These are phyloP conservation scores for Penicillium olsonii DNA, from an alignment of 2,329 filamentous ascomycete species.

Conservation along the genomic window DNA sequence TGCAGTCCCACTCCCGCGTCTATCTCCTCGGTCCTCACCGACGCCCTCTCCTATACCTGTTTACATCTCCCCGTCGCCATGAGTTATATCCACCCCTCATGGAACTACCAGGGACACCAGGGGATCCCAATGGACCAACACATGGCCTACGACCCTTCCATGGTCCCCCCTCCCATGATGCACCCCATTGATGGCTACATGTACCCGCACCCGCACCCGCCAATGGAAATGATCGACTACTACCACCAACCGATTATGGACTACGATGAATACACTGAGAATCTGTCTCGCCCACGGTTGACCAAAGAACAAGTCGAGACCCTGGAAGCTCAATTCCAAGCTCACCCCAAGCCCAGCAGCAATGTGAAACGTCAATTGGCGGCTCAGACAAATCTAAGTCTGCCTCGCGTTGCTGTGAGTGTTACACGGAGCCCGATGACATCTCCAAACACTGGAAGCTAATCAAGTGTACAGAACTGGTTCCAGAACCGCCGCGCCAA, in stretches of 20 bases:
- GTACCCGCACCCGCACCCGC: constrained; percentile 37
- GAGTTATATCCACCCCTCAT: constrained; percentile 44
- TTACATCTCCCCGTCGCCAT: constrained; percentile 25
- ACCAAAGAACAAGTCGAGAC: constrained; percentile 55
- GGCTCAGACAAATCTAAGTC: constrained; percentile 49
- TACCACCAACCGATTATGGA: constrained; percentile 45
- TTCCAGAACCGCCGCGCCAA: constrained; percentile 56
- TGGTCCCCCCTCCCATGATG: constrained; percentile 41
- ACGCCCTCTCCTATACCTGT: constrained; percentile 8
- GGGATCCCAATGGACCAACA: constrained; percentile 41
- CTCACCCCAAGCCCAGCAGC: constrained; percentile 53
- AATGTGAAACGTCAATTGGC: constrained; percentile 53
- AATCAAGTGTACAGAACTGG: constrained; percentile 47
- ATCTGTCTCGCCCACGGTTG: constrained; percentile 50
- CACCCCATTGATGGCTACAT: constrained; percentile 42
- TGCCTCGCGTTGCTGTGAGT: constrained; percentile 53
- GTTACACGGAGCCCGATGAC: background rate
- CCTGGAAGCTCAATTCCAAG: constrained; percentile 51
- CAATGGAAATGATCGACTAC: constrained; percentile 47
- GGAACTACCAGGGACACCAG: constrained; percentile 36
- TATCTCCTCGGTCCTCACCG: constrained; percentile 7
- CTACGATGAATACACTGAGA: constrained; percentile 51
- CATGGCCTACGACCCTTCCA: constrained; percentile 37
- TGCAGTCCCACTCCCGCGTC: constrained; percentile 15
- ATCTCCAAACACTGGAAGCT: background rate